Conservation (phyloP, 106 monocot species). For the Dioscorea alata region DNA sequence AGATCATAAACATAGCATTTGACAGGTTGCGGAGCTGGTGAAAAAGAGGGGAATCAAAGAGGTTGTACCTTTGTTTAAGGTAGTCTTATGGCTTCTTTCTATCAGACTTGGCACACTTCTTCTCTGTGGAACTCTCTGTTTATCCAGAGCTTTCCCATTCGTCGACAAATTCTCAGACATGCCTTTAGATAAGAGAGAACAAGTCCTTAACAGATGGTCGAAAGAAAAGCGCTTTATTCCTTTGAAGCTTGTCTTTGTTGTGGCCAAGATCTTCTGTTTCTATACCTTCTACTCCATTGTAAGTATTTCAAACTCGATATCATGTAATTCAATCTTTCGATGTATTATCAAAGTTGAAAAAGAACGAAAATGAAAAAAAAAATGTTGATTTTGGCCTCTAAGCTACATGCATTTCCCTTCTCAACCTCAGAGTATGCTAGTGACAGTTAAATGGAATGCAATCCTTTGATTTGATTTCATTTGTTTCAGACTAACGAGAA, state of each 20-base stretch:
- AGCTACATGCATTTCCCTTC: background rate
- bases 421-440: background rate
- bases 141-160: slow-evolving; percentile 57
- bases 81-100: background rate
- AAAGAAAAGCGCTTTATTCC: slow-evolving; percentile 30
- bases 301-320: slow-evolving; percentile 2
- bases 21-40: background rate
- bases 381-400: background rate
- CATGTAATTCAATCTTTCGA: background rate
- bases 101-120: slow-evolving; percentile 72
- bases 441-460: background rate
- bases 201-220: slow-evolving; percentile 58
- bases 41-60: background rate
- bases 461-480: background rate
- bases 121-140: slow-evolving; percentile 57
- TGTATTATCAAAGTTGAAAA: background rate
- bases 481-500: background rate
- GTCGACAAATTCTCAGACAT: slow-evolving; percentile 56
- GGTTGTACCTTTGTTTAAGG: background rate
- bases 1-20: too few species aligned
- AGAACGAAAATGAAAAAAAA: background rate
- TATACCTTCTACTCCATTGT: slow-evolving; percentile 74
- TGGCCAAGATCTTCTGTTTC: slow-evolving; percentile 45
- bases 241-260: slow-evolving; percentile 48
- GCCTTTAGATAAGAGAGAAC: slow-evolving; percentile 53